Percentiles rank a stretch among this genome's conserved stretches.
These are phyloP conservation scores for Pestalotiopsis sp. DNA, from an alignment of 2,329 filamentous ascomycete species.

Conservation along the genomic window DNA sequence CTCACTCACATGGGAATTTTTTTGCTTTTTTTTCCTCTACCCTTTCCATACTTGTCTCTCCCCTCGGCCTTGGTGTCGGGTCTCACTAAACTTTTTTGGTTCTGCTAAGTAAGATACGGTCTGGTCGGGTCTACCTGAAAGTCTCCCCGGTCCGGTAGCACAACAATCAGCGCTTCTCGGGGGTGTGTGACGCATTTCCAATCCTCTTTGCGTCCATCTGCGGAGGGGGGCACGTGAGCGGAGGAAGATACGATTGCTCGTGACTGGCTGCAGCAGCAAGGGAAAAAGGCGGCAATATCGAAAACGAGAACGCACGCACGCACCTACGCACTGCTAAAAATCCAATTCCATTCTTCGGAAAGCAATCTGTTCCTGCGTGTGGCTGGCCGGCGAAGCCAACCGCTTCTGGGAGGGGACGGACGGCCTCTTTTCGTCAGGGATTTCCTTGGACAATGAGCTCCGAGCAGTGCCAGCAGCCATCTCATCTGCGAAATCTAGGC, in stretches of 20 bases:
- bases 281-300: background rate
- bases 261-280: background rate
- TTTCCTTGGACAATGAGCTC: background rate
- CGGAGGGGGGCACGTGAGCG: background rate
- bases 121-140: background rate
- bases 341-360: background rate
- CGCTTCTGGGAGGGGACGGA: background rate
- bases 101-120: background rate
- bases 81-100: background rate
- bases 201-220: background rate
- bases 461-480: background rate
- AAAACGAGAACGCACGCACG: background rate
- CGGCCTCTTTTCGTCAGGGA: background rate
- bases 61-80: background rate
- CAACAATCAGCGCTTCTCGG: background rate
- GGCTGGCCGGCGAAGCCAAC: background rate
- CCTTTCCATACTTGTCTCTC: background rate
- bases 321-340: no score
- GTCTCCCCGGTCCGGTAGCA: background rate
- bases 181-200: background rate
- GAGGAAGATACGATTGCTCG: background rate
- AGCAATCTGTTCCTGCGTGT: slow-evolving; percentile 7
- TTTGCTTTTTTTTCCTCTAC: background rate
- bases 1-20: background rate
- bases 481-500: slow-evolving; percentile 19